Conservation (phyloP, 225 moss, liverwort and hornwort genomes). For the Straminergon stramineum region DNA sequence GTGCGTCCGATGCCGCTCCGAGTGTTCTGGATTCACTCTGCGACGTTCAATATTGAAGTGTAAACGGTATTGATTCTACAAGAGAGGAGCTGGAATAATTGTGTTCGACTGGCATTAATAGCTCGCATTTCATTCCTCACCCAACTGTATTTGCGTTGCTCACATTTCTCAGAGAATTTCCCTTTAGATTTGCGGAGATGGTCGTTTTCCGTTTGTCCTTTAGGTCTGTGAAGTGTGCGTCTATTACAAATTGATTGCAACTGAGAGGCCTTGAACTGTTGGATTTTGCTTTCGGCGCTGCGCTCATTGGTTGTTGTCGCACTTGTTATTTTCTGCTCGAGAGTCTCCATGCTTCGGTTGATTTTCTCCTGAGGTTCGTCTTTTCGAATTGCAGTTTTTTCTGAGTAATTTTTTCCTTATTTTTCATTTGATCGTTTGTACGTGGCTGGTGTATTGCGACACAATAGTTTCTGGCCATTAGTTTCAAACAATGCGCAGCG, state of each 20-base stretch:
- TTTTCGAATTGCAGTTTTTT: background rate
- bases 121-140: background rate
- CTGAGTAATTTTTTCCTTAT: background rate
- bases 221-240: background rate
- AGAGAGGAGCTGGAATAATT: background rate
- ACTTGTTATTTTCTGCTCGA: background rate
- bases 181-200: too few species aligned
- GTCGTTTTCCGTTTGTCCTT: background rate
- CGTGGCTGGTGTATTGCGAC: background rate
- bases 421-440: background rate
- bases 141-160: background rate
- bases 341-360: background rate
- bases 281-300: background rate
- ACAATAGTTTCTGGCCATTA: background rate
- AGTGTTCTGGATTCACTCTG: background rate
- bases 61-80: background rate
- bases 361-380: background rate
- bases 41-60: background rate
- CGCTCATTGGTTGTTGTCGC: background rate
- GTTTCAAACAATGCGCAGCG: background rate
- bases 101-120: background rate
- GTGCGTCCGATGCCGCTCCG: background rate
- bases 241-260: background rate
- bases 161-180: too few species aligned
- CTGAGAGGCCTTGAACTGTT: background rate